Base-by-base conservation (phyloP, 2,329 filamentous ascomycete species). In the Cordyceps farinosa region DNA sequence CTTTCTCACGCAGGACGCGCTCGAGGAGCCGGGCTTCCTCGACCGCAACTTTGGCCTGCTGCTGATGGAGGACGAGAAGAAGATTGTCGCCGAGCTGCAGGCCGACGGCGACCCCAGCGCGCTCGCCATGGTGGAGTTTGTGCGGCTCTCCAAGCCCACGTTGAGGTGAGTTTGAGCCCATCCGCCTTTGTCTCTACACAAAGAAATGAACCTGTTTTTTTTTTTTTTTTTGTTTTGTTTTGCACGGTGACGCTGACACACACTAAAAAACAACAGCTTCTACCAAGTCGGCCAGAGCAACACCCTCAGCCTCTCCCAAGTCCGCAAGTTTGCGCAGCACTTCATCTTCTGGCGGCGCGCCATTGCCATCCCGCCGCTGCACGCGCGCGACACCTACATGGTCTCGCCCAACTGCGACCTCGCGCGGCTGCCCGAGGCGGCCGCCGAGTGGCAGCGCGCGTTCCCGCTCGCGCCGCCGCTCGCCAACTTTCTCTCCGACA, bases 301-400 rank as follows among this genome's bases (percentile, higher is more conserved):
- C 58, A 84, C 88, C 27, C 88, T 98, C 59, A 87, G 90, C 3
- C 82, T 95, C 1, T 83, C 86, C 38, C 91, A 96, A 68, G 89
- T 98, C 66, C 89, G 94, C 66, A 89, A 91, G 69, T 90, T 96
- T 66, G 92, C 93, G 10, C 90, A 91, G 64, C 95, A 98, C 77
- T 89, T 99, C 66, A 92, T 98, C 65, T 96, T 96, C 77, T 98
- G 94, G 93, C 88, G 95, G 30, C 89, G 93, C 63, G 95, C 94
- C 53, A 90, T 96, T 65, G 90, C 94, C 17, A 94, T 98, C 47
- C 90, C 92, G 5, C 95, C 95, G 0, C 84, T 99, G 6, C 92
- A 97, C 71, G 90, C 90, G 50, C 85, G 93, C 54, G 93, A 98
- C 73, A 90, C 89, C 11, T 99, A 98, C 75, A 90, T 98, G 40